Evolutionary conservation across 805 yeast genomes (phyloP).

Genomic region (Kazachstania bromeliacearum): DNA sequence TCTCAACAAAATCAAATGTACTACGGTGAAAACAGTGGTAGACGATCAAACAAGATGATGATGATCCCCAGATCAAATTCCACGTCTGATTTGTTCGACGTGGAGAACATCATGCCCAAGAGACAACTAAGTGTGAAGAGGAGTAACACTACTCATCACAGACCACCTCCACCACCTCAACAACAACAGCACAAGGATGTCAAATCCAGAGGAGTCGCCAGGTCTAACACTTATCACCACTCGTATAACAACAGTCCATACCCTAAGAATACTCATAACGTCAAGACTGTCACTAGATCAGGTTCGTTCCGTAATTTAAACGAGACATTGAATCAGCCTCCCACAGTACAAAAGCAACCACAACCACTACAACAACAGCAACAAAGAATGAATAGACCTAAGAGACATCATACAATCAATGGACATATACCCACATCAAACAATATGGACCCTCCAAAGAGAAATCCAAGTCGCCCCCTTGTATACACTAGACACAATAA

Average conservation of each 20-base stretch:
- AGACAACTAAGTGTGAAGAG: not conserved
- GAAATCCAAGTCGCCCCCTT: not conserved
- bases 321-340: not conserved
- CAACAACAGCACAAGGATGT: not conserved
- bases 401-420: not conserved
- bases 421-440: not conserved
- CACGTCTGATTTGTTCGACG: slow-evolving; percentile 18
- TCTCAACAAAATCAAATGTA: no score
- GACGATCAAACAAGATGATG: no score
- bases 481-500: not conserved
- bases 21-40: no score
- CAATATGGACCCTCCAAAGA: no score
- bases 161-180: not conserved
- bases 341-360: not conserved
- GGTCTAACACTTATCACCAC: not conserved
- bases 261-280: not conserved
- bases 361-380: not conserved
- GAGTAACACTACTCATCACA: not conserved
- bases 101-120: slow-evolving; percentile 4
- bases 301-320: not conserved
- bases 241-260: not conserved
- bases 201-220: no score
- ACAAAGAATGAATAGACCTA: not conserved
- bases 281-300: not conserved
- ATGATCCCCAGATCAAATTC: slow-evolving; percentile 20